Evolutionary conservation across 164 flowering plant species (phyloP).

Genomic region (Dillenia turbinata): DNA sequence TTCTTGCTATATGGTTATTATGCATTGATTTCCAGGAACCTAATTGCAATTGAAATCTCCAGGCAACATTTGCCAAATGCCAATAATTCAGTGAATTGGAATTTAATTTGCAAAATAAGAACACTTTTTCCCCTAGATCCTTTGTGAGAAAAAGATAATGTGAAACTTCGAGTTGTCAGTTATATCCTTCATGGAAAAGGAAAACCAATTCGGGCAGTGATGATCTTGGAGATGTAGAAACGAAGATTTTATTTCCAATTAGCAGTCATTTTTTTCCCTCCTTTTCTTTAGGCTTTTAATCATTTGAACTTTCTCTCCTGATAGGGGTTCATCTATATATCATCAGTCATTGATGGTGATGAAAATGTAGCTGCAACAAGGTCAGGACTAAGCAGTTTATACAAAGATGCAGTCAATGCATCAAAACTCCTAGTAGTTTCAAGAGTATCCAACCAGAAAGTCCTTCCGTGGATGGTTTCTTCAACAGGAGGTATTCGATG

Average conservation of each 20-base stretch:
- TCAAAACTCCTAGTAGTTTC: constrained; percentile 63
- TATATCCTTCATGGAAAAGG: too few species aligned
- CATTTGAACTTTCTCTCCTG: background rate
- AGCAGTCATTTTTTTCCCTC: background rate
- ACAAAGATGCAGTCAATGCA: constrained; percentile 58
- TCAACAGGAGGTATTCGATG: constrained; percentile 77
- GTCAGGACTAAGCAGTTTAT: constrained; percentile 66
- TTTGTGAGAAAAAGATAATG: too few species aligned
- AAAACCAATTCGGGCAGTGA: too few species aligned
- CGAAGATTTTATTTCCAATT: background rate
- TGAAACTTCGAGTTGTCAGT: too few species aligned
- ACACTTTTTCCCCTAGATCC: too few species aligned
- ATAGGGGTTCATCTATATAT: constrained; percentile 88
- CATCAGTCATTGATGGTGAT: constrained; percentile 62
- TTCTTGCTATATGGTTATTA: background rate
- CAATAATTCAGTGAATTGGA: too few species aligned
- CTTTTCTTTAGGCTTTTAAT: background rate
- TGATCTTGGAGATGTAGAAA: too few species aligned
- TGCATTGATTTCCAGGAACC: too few species aligned
- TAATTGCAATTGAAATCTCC: too few species aligned
- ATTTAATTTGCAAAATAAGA: too few species aligned
- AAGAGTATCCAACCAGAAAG: constrained; percentile 72
- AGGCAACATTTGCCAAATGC: too few species aligned
- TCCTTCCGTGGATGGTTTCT: constrained; percentile 97
- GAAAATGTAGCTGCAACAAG: constrained; percentile 51